A percentile compares a stretch with the other conserved stretches of the same genome.
These are phyloP conservation scores for Hansenula anomala DNA, from an alignment of 1,139 yeast genomes.

Conservation along the genomic window DNA sequence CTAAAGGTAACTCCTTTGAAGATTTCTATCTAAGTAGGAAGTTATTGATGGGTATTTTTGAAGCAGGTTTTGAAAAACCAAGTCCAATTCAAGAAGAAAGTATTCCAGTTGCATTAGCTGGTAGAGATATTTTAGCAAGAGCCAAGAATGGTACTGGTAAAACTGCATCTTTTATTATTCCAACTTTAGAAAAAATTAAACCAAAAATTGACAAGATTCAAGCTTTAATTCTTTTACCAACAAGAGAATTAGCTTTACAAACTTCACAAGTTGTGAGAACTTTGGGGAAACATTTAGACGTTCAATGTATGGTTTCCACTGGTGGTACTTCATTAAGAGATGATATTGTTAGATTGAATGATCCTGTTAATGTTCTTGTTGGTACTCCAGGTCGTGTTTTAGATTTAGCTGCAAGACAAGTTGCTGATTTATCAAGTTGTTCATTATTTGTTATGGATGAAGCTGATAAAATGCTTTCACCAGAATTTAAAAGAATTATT, in stretches of 20 bases:
- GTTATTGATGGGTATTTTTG: constrained; percentile 95
- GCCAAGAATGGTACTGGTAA: constrained; percentile 99
- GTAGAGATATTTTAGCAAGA: constrained; percentile 94
- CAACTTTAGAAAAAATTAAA: constrained; percentile 78
- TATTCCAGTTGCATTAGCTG: constrained; percentile 91
- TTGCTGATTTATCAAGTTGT: constrained; percentile 86
- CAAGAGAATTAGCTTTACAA: constrained; percentile 94
- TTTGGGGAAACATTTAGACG: constrained; percentile 89
- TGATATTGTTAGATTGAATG: constrained; percentile 89
- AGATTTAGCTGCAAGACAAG: constrained; percentile 84
- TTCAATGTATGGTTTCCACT: constrained; percentile 96
- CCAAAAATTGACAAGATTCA: constrained; percentile 84
- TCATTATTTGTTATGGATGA: constrained; percentile 96
- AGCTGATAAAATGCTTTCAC: constrained; percentile 93
- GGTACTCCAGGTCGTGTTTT: constrained; percentile 97
- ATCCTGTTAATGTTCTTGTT: constrained; percentile 85
- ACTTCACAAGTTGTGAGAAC: constrained; percentile 97
- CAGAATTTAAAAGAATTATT: constrained; percentile 84
- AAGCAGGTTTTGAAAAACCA: constrained; percentile 98
- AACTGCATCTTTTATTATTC: constrained; percentile 93
- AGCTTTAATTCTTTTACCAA: constrained; percentile 84
- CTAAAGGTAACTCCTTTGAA: constrained; percentile 89
- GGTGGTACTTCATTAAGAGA: constrained; percentile 96
- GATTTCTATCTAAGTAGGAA: constrained; percentile 90
- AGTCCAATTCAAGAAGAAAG: constrained; percentile 98